These are phyloP conservation scores for Jacaranda copaia DNA, from an alignment of 257 asterid genomes.

Conservation along the genomic window DNA sequence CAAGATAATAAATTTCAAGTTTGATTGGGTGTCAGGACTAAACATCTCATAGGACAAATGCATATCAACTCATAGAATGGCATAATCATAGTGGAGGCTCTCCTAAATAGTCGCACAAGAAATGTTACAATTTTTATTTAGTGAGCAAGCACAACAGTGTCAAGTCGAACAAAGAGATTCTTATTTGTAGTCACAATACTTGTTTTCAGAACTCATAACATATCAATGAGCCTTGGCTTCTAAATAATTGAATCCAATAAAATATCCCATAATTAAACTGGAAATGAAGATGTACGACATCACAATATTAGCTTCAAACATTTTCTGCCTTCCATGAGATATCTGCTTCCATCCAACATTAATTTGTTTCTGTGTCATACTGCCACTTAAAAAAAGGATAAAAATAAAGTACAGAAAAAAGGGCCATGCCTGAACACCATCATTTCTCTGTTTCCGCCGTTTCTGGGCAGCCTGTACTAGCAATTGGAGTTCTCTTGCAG, in stretches of 20 bases:
- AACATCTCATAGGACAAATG: conserved; percentile 9
- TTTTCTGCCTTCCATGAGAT: conserved; percentile 13
- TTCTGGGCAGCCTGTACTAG: conserved; percentile 93
- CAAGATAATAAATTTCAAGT: conserved; percentile 12
- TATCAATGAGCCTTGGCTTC: conserved; percentile 16
- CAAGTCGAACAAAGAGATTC: neutral
- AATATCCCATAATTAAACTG: neutral
- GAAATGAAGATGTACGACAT: conserved; percentile 10
- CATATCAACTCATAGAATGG: conserved; percentile 21
- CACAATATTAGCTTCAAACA: conserved; percentile 17
- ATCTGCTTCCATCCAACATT: conserved; percentile 17
- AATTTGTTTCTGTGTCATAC: conserved; percentile 19
- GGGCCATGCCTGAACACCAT: conserved; percentile 85
- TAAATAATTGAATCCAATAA: conserved; percentile 14
- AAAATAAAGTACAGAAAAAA: conserved; percentile 20
- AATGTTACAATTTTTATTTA: conserved; percentile 12
- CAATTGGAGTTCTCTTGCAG: conserved; percentile 91
- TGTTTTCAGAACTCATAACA: neutral
- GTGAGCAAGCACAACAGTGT: neutral
- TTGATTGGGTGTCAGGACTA: conserved; percentile 8
- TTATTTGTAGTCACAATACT: neutral
- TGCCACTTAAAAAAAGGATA: conserved; percentile 19
- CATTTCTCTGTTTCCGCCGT: conserved; percentile 92
- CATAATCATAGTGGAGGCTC: neutral
- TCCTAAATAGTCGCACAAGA: neutral